phyloP scores from a whole-genome alignment of 495 filamentous ascomycete species.

The Tetracladium marchalianum region DNA sequence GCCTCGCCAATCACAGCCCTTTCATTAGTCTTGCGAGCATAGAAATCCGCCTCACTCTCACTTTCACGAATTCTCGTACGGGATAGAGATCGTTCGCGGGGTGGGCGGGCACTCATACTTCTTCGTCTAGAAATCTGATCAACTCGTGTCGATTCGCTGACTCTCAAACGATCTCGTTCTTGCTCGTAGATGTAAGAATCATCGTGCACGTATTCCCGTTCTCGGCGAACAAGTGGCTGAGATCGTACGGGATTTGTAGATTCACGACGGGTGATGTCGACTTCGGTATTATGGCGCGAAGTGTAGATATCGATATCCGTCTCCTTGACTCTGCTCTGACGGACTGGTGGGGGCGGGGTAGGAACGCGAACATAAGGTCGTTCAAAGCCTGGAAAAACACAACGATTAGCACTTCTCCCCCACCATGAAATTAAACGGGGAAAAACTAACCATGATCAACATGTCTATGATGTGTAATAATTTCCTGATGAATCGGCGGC shows the following conservation, averaged over 20 bases:
- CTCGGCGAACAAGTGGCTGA: constrained; percentile 28
- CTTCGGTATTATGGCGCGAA: constrained; percentile 30
- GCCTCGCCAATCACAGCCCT: constrained; percentile 57
- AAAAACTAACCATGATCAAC: constrained; percentile 69
- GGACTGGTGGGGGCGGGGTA: constrained; percentile 24
- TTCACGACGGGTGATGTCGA: constrained; percentile 28
- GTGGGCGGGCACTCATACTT: constrained; percentile 13
- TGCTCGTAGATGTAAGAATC: constrained; percentile 51
- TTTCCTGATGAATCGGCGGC: constrained; percentile 66
- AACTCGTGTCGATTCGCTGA: constrained; percentile 21
- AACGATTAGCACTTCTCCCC: constrained; percentile 10
- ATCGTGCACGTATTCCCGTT: constrained; percentile 32
- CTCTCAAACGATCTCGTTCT: constrained; percentile 32
- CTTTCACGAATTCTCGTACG: background rate
- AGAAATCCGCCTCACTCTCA: constrained; percentile 51
- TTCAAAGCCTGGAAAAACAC: constrained; percentile 25
- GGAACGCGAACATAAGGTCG: constrained; percentile 29
- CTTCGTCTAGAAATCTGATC: constrained; percentile 10
- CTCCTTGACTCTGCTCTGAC: constrained; percentile 30
- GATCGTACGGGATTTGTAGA: constrained; percentile 5
- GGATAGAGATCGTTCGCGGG: background rate
- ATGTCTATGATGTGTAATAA: constrained; percentile 77
- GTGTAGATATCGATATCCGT: constrained; percentile 45
- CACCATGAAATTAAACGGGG: background rate
- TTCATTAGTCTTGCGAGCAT: constrained; percentile 47